Conservation (phyloP, 495 filamentous ascomycete species). For the Xylaria castorea region DNA sequence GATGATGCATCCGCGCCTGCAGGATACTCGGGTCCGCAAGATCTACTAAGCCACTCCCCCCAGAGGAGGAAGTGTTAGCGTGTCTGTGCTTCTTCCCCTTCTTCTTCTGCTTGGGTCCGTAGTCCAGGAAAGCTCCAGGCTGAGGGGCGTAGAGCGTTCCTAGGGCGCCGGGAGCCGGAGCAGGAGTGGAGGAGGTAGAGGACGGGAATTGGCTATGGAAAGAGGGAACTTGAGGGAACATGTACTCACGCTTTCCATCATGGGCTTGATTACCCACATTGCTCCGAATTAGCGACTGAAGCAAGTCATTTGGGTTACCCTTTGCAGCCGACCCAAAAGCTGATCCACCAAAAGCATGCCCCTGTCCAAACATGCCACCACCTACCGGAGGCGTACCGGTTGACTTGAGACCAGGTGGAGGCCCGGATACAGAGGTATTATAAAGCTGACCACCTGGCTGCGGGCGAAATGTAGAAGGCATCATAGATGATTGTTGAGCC, state of each 20-base stretch:
- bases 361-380: conserved; percentile 73
- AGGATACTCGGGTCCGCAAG: conserved; percentile 99
- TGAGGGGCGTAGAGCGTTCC: conserved; percentile 89
- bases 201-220: conserved; percentile 80
- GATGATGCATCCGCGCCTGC: conserved; percentile 94
- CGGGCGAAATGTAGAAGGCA: conserved; percentile 73
- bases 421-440: conserved; percentile 77
- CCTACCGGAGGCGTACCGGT: conserved; percentile 80
- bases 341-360: conserved; percentile 65
- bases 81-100: conserved; percentile 99
- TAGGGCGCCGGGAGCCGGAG: conserved; percentile 85
- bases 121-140: conserved; percentile 81
- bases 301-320: conserved; percentile 66
- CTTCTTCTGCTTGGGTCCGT: conserved; percentile 96
- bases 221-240: conserved; percentile 49
- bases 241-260: conserved; percentile 97
- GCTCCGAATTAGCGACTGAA: conserved; percentile 75
- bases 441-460: conserved; percentile 70
- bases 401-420: conserved; percentile 93
- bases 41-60: conserved; percentile 97
- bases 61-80: conserved; percentile 99
- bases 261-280: conserved; percentile 66
- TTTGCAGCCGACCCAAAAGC: conserved; percentile 63
- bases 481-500: conserved; percentile 88
- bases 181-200: conserved; percentile 81